phyloP scores from a whole-genome alignment of 2,329 filamentous ascomycete genomes.

The Pseudogymnoascus sp. region DNA sequence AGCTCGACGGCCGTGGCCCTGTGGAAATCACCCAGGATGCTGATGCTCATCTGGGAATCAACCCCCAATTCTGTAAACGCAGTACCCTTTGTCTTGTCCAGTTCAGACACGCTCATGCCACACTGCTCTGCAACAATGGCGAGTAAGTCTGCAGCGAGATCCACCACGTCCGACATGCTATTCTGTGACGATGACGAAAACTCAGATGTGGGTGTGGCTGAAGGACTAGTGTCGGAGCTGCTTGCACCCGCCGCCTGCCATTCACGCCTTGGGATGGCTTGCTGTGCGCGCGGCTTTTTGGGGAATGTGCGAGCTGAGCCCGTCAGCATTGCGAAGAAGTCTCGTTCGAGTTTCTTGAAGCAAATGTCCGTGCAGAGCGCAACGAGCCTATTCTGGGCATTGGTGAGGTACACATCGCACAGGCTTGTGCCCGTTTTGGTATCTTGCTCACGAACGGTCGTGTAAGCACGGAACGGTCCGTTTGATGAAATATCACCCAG shows the following conservation, averaged over 20 bases:
- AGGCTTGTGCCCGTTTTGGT: not conserved
- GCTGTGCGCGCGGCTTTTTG: not conserved
- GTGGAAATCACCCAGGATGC: not conserved
- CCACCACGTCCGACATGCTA: not conserved
- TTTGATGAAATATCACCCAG: not conserved
- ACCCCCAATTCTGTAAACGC: slow-evolving; percentile 50
- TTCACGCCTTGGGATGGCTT: not conserved
- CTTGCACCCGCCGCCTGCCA: not conserved
- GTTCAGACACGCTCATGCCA: not conserved
- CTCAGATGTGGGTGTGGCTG: not conserved
- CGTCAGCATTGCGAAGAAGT: not conserved
- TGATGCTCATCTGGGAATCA: slow-evolving; percentile 45
- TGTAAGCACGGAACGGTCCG: not conserved
- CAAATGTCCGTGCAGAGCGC: not conserved
- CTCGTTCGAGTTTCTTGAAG: not conserved
- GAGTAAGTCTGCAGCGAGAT: not conserved
- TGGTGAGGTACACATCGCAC: not conserved
- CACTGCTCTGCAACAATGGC: not conserved
- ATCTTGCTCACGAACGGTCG: not conserved
- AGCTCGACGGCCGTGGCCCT: not conserved
- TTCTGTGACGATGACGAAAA: not conserved
- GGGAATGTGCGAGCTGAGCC: not conserved
- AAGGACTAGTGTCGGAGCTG: not conserved
- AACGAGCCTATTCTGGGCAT: not conserved
- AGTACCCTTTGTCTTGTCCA: slow-evolving; percentile 23